Evolutionary conservation across 2,329 filamentous ascomycete genomes (phyloP).

Genomic region (Colletotrichum higginsianum): DNA sequence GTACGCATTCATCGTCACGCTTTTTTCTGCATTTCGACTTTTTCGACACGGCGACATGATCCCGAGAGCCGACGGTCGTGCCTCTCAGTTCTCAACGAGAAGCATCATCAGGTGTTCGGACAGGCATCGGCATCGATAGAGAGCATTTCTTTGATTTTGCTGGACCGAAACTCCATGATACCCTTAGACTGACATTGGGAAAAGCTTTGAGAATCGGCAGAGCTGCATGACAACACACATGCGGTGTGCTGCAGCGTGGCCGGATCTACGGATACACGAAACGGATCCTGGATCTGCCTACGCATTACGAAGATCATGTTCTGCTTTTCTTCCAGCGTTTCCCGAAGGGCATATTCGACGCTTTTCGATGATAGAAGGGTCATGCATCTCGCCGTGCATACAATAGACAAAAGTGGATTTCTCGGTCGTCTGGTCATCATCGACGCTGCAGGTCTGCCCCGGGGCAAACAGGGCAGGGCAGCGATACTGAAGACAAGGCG

Average conservation of each 20-base stretch:
- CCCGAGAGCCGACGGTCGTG: slow-evolving; percentile 48
- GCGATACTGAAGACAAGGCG: slow-evolving; percentile 46
- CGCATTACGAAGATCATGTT: slow-evolving; percentile 51
- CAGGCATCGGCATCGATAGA: slow-evolving; percentile 49
- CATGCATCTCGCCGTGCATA: slow-evolving; percentile 55
- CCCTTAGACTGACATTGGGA: slow-evolving; percentile 48
- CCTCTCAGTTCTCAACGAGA: slow-evolving; percentile 49
- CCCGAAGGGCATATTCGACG: slow-evolving; percentile 53
- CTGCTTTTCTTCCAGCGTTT: slow-evolving; percentile 52
- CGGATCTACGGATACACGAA: slow-evolving; percentile 41
- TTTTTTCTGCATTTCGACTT: slow-evolving; percentile 48
- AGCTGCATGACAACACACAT: slow-evolving; percentile 43
- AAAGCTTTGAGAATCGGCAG: slow-evolving; percentile 47
- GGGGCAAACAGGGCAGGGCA: slow-evolving; percentile 46
- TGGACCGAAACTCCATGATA: slow-evolving; percentile 48
- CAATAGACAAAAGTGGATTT: slow-evolving; percentile 78
- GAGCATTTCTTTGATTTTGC: slow-evolving; percentile 46
- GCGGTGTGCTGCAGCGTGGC: slow-evolving; percentile 39
- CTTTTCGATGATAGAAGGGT: slow-evolving; percentile 56
- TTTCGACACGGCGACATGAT: slow-evolving; percentile 54
- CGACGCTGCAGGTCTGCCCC: slow-evolving; percentile 48
- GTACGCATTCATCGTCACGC: slow-evolving; percentile 46
- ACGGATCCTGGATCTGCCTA: slow-evolving; percentile 43
- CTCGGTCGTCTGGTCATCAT: slow-evolving; percentile 69
- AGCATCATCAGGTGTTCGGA: slow-evolving; percentile 54